Evolutionary conservation across 176 grass and related monocot species (phyloP).

Genomic region (Bonia amplexicaulis): DNA sequence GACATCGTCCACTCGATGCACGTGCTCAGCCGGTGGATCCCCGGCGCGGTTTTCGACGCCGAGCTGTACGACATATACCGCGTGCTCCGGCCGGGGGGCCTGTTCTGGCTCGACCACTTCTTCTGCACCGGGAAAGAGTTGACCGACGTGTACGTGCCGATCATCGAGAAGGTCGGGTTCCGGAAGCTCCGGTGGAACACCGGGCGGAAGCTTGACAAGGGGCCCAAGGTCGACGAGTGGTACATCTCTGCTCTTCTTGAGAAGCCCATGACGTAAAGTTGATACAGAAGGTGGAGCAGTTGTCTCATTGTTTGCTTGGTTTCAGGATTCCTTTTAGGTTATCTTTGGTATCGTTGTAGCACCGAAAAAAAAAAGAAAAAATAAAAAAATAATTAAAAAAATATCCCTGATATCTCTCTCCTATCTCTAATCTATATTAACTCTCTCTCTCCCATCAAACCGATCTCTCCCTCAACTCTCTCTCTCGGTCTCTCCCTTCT

Average conservation of each 20-base stretch:
- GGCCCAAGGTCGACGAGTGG: constrained; percentile 43
- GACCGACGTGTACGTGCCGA: constrained; percentile 24
- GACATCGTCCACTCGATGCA: constrained; percentile 51
- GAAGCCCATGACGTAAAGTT: constrained; percentile 32
- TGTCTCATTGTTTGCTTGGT: neutral
- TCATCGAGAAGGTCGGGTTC: constrained; percentile 41
- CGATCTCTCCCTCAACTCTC: no score
- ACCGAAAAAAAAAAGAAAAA: no score
- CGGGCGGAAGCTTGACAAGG: constrained; percentile 43
- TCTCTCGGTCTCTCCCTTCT: no score
- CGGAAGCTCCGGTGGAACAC: constrained; percentile 46
- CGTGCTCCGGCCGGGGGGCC: constrained; percentile 39
- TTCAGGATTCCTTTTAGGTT: no score
- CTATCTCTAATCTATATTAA: no score
- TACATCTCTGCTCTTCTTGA: constrained; percentile 52
- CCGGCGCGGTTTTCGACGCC: constrained; percentile 32
- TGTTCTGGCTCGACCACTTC: constrained; percentile 59
- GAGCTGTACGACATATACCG: constrained; percentile 45
- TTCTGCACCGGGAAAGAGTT: constrained; percentile 35
- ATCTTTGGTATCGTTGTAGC: no score
- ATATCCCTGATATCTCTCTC: no score
- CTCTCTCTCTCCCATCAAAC: no score
- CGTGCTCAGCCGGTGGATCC: constrained; percentile 42
- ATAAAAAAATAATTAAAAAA: no score
- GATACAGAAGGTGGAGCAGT: neutral